Percentiles rank a stretch among this genome's conserved stretches.
Evolutionary conservation across 805 yeast species (phyloP).

Genomic region (Ogataea methylovora): DNA sequence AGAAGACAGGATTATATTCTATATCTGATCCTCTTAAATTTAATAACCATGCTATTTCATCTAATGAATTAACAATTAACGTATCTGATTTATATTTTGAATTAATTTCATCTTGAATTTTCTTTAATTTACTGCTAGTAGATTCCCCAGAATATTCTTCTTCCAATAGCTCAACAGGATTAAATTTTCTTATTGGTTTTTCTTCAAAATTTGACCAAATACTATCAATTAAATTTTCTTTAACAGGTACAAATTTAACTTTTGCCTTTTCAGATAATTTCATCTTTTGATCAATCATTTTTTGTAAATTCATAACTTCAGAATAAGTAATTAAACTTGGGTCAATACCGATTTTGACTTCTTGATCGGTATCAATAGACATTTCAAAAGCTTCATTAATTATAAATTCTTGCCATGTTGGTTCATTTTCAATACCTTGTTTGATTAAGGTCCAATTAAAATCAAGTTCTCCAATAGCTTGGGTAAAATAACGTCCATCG

Average conservation of each 20-base stretch:
- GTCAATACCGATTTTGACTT: slow-evolving; percentile 34
- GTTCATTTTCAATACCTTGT: slow-evolving; percentile 42
- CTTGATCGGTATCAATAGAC: slow-evolving; percentile 36
- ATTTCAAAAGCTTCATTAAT: slow-evolving; percentile 41
- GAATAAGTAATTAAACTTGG: slow-evolving; percentile 38
- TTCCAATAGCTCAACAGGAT: slow-evolving; percentile 43
- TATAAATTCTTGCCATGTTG: slow-evolving; percentile 54
- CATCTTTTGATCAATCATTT: slow-evolving; percentile 23
- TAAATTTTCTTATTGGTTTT: slow-evolving; percentile 48
- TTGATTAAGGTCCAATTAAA: slow-evolving; percentile 51
- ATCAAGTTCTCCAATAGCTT: slow-evolving; percentile 51
- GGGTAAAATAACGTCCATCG: slow-evolving; percentile 55
- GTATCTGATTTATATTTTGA: slow-evolving; percentile 19
- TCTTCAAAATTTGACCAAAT: slow-evolving; percentile 53
- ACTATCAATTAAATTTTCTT: slow-evolving; percentile 38
- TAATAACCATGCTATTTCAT: slow-evolving; percentile 87
- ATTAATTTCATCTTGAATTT: slow-evolving; percentile 31
- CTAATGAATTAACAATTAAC: slow-evolving; percentile 45
- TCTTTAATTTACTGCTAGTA: slow-evolving; percentile 47
- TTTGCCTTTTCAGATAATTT: slow-evolving; percentile 20
- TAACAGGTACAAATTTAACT: slow-evolving; percentile 36
- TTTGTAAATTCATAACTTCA: slow-evolving; percentile 25
- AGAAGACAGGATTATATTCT: slow-evolving; percentile 48
- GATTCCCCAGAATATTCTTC: slow-evolving; percentile 58
- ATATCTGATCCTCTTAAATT: slow-evolving; percentile 62